phyloP scores from a whole-genome alignment of 225 moss, liverwort and hornwort genomes.

The Physcomitrellopsis africana region DNA sequence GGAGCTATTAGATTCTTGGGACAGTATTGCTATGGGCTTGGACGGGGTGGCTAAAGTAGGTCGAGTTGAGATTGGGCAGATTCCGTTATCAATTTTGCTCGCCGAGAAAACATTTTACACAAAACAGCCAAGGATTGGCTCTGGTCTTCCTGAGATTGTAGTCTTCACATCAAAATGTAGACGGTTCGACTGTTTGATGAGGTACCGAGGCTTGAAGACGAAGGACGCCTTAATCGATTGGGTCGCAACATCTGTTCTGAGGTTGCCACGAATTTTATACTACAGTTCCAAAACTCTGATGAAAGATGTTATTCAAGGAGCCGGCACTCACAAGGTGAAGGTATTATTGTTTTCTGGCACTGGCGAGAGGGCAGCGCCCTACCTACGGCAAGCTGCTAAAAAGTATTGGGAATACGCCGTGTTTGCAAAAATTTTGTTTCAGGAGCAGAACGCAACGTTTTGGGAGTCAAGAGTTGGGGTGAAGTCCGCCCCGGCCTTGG shows the following conservation, averaged over 20 bases:
- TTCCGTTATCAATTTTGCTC: constrained; percentile 51
- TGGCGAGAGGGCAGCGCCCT: constrained; percentile 69
- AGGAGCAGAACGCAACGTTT: constrained; percentile 55
- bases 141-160: constrained; percentile 71
- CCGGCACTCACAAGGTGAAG: constrained; percentile 70
- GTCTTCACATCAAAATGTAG: constrained; percentile 53
- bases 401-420: constrained; percentile 51
- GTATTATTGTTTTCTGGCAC: constrained; percentile 69
- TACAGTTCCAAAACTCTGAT: constrained; percentile 52
- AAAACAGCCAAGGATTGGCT: constrained; percentile 54
- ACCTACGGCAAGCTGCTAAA: constrained; percentile 60
- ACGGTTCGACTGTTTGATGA: constrained; percentile 44
- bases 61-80: constrained; percentile 63
- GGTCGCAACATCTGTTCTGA: constrained; percentile 59
- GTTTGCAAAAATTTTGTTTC: constrained; percentile 73
- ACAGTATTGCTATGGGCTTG: constrained; percentile 42
- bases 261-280: constrained; percentile 68
- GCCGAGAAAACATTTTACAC: constrained; percentile 57
- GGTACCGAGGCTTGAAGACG: constrained; percentile 62
- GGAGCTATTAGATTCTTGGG: constrained; percentile 55
- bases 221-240: constrained; percentile 61
- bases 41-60: constrained; percentile 73
- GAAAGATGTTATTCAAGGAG: constrained; percentile 60
- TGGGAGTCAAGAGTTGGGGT: constrained; percentile 70
- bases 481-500: constrained; percentile 66